Conservation (phyloP, 1,284 basidiomycete species). For the Sphaerobolus stellatus region DNA sequence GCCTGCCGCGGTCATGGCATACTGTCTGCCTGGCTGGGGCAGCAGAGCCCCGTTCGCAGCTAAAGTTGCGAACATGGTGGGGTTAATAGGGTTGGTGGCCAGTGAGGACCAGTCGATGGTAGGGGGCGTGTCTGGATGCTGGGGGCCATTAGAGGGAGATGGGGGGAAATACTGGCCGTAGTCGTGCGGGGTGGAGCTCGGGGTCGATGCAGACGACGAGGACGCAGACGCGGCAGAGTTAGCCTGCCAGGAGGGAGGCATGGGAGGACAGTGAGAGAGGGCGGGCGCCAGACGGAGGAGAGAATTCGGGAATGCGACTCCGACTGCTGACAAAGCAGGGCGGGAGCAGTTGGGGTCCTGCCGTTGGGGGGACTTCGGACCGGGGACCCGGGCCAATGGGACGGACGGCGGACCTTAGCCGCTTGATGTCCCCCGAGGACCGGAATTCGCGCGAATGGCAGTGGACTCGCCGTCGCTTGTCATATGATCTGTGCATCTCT, state of each 20-base stretch:
- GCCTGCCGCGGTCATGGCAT: conserved; percentile 15
- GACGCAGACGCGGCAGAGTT: not conserved
- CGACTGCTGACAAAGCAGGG: too few relatives aligned
- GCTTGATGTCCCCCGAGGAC: too few relatives aligned
- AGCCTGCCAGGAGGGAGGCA: conserved; percentile 59
- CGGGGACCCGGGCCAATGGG: too few relatives aligned
- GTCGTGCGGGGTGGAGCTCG: conserved; percentile 14
- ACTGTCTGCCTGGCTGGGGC: conserved; percentile 14
- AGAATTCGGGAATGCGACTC: not conserved
- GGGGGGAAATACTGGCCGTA: conserved; percentile 6
- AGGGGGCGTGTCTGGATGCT: conserved; percentile 17
- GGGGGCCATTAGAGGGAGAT: not conserved
- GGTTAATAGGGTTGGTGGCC: conserved; percentile 58
- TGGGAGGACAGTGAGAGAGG: conserved; percentile 33
- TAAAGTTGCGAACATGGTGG: conserved; percentile 55
- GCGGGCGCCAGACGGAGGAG: conserved; percentile 12
- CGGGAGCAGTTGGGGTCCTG: too few relatives aligned
- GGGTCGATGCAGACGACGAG: conserved; percentile 17
- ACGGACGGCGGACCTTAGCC: too few relatives aligned
- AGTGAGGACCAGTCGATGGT: conserved; percentile 54
- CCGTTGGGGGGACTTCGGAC: too few relatives aligned
- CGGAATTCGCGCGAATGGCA: too few relatives aligned
- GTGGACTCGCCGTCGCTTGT: too few relatives aligned
- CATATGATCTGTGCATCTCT: too few relatives aligned
- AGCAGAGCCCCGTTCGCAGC: conserved; percentile 57